phyloP scores from a whole-genome alignment of 345 rosid species.

The Citrus reticulata region DNA sequence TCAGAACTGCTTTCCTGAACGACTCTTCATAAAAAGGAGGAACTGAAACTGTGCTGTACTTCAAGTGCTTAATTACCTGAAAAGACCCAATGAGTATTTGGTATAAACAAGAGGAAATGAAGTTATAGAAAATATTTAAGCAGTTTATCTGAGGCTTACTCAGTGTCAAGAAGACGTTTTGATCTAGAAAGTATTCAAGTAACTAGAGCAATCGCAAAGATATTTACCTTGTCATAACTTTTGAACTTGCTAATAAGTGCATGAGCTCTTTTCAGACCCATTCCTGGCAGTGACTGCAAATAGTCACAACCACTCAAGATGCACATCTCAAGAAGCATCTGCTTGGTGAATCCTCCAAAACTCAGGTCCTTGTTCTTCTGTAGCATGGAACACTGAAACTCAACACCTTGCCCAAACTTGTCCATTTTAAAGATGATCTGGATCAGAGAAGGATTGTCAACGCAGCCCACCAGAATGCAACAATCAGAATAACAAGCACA shows the following conservation, averaged over 20 bases:
- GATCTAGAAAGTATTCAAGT: slow-evolving; percentile 1
- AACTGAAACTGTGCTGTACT: slow-evolving; percentile 64
- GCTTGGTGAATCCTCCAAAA: slow-evolving; percentile 69
- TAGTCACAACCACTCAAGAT: slow-evolving; percentile 98
- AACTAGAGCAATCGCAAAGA: not conserved
- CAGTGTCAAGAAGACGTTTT: not conserved
- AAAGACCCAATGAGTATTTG: slow-evolving; percentile 11
- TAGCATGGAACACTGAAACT: slow-evolving; percentile 67
- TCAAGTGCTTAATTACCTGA: slow-evolving; percentile 91
- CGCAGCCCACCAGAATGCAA: not conserved
- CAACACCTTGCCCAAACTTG: slow-evolving; percentile 91
- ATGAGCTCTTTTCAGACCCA: slow-evolving; percentile 96
- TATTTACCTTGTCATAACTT: slow-evolving; percentile 68
- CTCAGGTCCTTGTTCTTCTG: slow-evolving; percentile 59
- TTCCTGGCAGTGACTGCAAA: slow-evolving; percentile 85
- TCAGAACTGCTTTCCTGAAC: slow-evolving; percentile 75
- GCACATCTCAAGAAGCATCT: slow-evolving; percentile 97
- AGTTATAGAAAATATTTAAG: not conserved
- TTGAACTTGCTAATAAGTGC: slow-evolving; percentile 74
- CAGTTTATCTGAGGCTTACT: not conserved
- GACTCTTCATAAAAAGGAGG: slow-evolving; percentile 88
- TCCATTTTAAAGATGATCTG: slow-evolving; percentile 96
- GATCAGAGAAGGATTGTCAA: not conserved
- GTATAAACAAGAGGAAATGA: not conserved
- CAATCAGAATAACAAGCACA: not conserved